phyloP scores from a whole-genome alignment of 2,329 filamentous ascomycete genomes.

The Alternaria incomplexa region DNA sequence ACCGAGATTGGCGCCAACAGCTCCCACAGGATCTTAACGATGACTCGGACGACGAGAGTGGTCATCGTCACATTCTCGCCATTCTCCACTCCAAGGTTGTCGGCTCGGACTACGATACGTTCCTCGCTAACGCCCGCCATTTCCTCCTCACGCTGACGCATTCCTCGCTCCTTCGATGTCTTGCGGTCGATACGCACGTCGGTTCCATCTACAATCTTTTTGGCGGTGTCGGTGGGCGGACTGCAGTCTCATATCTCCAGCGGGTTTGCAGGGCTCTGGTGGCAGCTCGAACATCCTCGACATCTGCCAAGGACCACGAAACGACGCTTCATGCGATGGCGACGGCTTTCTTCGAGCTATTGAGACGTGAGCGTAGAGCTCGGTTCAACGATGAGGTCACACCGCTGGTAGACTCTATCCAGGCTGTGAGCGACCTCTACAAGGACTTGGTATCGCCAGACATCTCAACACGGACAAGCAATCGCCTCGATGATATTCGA shows the following conservation, averaged over 20 bases:
- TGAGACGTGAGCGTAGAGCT: slow-evolving; percentile 24
- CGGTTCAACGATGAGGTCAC: slow-evolving; percentile 29
- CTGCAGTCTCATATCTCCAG: slow-evolving; percentile 42
- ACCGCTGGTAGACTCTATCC: slow-evolving; percentile 11
- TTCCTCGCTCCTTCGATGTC: slow-evolving; percentile 38
- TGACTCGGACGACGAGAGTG: slow-evolving; percentile 25
- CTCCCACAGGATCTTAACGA: slow-evolving; percentile 41
- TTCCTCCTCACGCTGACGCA: slow-evolving; percentile 45
- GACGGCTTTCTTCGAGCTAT: slow-evolving; percentile 22
- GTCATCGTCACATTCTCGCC: slow-evolving; percentile 35
- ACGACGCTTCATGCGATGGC: slow-evolving; percentile 16
- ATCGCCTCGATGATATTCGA: slow-evolving; percentile 14
- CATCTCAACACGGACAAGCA: not conserved
- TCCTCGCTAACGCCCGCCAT: slow-evolving; percentile 6
- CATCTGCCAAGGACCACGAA: not conserved
- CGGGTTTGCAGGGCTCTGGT: slow-evolving; percentile 24
- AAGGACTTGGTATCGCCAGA: not conserved
- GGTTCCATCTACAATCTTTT: slow-evolving; percentile 46
- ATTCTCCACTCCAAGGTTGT: slow-evolving; percentile 22
- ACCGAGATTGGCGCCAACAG: slow-evolving; percentile 41
- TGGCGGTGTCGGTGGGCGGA: slow-evolving; percentile 36
- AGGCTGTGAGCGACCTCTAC: slow-evolving; percentile 7
- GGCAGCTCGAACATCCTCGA: not conserved
- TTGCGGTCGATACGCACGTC: slow-evolving; percentile 45
- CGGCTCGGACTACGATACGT: not conserved